Percentiles rank a stretch among this genome's conserved stretches.
These are phyloP conservation scores for Hygrocybe coccinea DNA, from an alignment of 768 basidiomycete species.

Conservation along the genomic window DNA sequence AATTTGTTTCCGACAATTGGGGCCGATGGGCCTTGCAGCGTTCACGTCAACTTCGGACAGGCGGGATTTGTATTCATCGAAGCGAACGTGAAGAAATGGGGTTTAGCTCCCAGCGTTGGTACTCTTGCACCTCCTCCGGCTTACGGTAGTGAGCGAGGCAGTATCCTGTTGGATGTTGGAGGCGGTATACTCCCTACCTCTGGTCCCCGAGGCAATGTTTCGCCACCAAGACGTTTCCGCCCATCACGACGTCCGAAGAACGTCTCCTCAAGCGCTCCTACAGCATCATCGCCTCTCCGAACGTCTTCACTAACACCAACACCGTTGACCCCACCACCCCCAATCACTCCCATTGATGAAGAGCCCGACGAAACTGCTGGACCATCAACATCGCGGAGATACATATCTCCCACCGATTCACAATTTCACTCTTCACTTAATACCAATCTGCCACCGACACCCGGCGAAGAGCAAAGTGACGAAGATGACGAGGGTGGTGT, in stretches of 20 bases:
- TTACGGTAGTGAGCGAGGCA: conserved; percentile 94
- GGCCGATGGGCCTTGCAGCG: conserved; percentile 91
- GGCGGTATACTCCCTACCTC: conserved; percentile 43
- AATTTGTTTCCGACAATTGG: conserved; percentile 98
- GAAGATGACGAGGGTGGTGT: conserved; percentile 25
- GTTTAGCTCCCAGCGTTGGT: conserved; percentile 92
- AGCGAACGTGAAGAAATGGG: conserved; percentile 99
- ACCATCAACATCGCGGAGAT: conserved; percentile 46
- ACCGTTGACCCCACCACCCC: conserved; percentile 52
- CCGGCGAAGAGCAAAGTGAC: conserved; percentile 14
- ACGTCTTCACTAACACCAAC: conserved; percentile 41
- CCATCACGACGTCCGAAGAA: conserved; percentile 53
- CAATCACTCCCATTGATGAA: conserved; percentile 77
- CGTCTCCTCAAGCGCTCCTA: conserved; percentile 35
- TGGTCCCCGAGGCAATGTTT: conserved; percentile 28
- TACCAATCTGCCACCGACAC: conserved; percentile 39
- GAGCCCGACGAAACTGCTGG: conserved; percentile 47
- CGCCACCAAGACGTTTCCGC: conserved; percentile 53
- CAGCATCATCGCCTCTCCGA: conserved; percentile 65
- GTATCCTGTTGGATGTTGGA: conserved; percentile 90
- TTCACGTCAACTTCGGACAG: conserved; percentile 97
- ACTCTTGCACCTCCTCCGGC: conserved; percentile 97
- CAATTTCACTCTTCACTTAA: conserved; percentile 54
- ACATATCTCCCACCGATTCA: conserved; percentile 59
- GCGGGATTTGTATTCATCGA: conserved; percentile 99